Conservation (phyloP, 352 stramenopile species). For the Pythium diclinum region DNA sequence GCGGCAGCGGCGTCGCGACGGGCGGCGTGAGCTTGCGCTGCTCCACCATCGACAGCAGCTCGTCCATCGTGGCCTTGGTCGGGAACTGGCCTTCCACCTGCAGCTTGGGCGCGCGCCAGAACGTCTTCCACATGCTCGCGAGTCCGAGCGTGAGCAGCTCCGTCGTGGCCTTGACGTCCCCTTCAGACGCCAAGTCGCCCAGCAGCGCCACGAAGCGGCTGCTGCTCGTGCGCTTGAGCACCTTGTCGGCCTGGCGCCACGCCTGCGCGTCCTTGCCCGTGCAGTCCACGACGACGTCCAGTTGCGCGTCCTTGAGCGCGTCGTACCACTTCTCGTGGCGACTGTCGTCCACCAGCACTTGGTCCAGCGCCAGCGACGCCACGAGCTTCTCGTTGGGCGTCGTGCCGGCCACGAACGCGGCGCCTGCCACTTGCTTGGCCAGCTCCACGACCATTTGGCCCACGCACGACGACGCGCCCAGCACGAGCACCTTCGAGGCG, state of each 20-base stretch:
- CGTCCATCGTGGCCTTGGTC: slow-evolving; percentile 29
- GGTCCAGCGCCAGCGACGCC: slow-evolving; percentile 35
- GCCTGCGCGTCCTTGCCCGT: neutral
- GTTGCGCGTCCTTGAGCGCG: slow-evolving; percentile 18
- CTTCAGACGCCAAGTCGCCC: slow-evolving; percentile 26
- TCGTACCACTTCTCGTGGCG: slow-evolving; percentile 36
- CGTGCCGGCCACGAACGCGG: slow-evolving; percentile 56
- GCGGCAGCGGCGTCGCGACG: slow-evolving; percentile 60
- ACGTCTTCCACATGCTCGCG: slow-evolving; percentile 27
- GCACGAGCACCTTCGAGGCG: slow-evolving; percentile 60
- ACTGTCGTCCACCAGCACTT: slow-evolving; percentile 35
- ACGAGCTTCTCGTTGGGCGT: slow-evolving; percentile 40
- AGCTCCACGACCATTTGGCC: slow-evolving; percentile 69
- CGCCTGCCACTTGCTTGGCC: slow-evolving; percentile 33
- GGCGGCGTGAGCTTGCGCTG: slow-evolving; percentile 38
- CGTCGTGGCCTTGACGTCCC: slow-evolving; percentile 16
- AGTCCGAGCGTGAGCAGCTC: slow-evolving; percentile 31
- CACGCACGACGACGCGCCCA: slow-evolving; percentile 66
- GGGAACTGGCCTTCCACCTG: slow-evolving; percentile 33
- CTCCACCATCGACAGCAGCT: slow-evolving; percentile 40
- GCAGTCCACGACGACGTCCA: slow-evolving; percentile 42
- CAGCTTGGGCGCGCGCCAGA: slow-evolving; percentile 28
- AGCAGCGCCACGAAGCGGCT: slow-evolving; percentile 28
- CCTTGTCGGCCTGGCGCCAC: slow-evolving; percentile 28
- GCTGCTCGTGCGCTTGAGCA: slow-evolving; percentile 4